Evolutionary conservation across 805 yeast species (phyloP).

Genomic region (Monosporozyma aquatica): DNA sequence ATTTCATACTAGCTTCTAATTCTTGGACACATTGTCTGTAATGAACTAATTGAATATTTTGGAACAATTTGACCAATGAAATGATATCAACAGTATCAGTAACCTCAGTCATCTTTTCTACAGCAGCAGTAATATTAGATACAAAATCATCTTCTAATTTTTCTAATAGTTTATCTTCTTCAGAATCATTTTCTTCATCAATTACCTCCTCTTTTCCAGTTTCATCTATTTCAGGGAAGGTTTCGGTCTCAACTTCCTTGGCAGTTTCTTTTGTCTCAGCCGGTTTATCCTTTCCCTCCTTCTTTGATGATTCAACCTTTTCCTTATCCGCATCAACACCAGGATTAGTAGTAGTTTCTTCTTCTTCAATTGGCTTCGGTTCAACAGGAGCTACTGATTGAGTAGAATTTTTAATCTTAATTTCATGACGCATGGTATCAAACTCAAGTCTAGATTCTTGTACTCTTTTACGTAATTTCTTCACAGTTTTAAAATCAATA

Average conservation of each 20-base stretch:
- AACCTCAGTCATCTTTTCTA: slow-evolving; percentile 65
- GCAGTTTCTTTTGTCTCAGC: not conserved
- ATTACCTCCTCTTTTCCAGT: slow-evolving; percentile 2
- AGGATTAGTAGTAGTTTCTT: too few relatives aligned
- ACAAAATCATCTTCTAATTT: slow-evolving; percentile 72
- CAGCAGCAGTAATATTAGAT: slow-evolving; percentile 68
- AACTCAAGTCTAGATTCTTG: slow-evolving; percentile 61
- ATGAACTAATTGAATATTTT: slow-evolving; percentile 60
- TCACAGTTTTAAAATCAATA: slow-evolving; percentile 51
- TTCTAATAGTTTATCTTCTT: slow-evolving; percentile 38
- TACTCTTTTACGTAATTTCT: slow-evolving; percentile 55
- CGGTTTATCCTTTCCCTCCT: not conserved
- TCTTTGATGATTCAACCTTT: not conserved
- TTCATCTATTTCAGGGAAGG: not conserved
- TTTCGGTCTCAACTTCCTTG: slow-evolving; percentile 4
- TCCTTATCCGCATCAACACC: too few relatives aligned
- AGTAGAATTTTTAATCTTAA: slow-evolving; percentile 23
- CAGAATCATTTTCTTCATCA: slow-evolving; percentile 10
- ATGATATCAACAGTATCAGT: slow-evolving; percentile 60
- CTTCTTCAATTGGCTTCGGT: slow-evolving; percentile 7
- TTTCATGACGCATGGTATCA: slow-evolving; percentile 58
- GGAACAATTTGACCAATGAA: slow-evolving; percentile 54
- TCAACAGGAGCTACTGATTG: too few relatives aligned
- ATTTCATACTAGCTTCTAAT: slow-evolving; percentile 38
- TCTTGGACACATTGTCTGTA: slow-evolving; percentile 44